Evolutionary conservation across 2,329 filamentous ascomycete genomes (phyloP).

Genomic region (Exserohilum rostratum): DNA sequence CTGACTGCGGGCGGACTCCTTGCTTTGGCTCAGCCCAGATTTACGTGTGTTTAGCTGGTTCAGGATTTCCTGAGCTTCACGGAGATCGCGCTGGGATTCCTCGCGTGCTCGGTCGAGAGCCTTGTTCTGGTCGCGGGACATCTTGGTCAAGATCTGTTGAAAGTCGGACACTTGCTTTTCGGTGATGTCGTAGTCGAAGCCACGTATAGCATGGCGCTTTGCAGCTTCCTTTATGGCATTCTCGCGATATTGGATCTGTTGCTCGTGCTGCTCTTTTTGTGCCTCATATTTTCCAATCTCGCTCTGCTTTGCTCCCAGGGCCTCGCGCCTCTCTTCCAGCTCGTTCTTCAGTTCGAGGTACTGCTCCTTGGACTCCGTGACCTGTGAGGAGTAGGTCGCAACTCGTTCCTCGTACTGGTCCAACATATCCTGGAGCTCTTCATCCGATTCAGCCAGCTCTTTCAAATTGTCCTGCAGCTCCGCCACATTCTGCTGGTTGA

Average conservation of each 20-base stretch:
- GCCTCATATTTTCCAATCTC: slow-evolving; percentile 82
- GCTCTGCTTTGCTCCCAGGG: slow-evolving; percentile 55
- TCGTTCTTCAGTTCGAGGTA: slow-evolving; percentile 68
- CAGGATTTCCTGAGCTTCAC: slow-evolving; percentile 73
- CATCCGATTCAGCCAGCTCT: slow-evolving; percentile 79
- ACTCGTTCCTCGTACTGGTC: slow-evolving; percentile 80
- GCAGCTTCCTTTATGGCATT: slow-evolving; percentile 80
- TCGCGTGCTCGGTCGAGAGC: slow-evolving; percentile 76
- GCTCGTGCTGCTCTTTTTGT: slow-evolving; percentile 84
- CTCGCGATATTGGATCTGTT: slow-evolving; percentile 73
- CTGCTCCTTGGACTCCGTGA: slow-evolving; percentile 65
- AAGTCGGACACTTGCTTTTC: slow-evolving; percentile 78
- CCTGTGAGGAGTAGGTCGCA: slow-evolving; percentile 66
- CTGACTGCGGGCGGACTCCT: slow-evolving; percentile 73
- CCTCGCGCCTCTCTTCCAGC: slow-evolving; percentile 54
- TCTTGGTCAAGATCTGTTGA: slow-evolving; percentile 75
- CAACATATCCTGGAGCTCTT: slow-evolving; percentile 72
- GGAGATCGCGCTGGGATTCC: slow-evolving; percentile 75
- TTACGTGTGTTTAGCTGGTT: slow-evolving; percentile 77
- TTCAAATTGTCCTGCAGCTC: slow-evolving; percentile 75
- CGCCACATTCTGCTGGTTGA: slow-evolving; percentile 71
- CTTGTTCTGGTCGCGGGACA: slow-evolving; percentile 77
- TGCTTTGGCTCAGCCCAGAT: slow-evolving; percentile 74
- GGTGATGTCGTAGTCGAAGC: slow-evolving; percentile 79
- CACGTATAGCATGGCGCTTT: slow-evolving; percentile 76